phyloP scores from a whole-genome alignment of 106 monocot species.

The Alisma plantagoaquatica region DNA sequence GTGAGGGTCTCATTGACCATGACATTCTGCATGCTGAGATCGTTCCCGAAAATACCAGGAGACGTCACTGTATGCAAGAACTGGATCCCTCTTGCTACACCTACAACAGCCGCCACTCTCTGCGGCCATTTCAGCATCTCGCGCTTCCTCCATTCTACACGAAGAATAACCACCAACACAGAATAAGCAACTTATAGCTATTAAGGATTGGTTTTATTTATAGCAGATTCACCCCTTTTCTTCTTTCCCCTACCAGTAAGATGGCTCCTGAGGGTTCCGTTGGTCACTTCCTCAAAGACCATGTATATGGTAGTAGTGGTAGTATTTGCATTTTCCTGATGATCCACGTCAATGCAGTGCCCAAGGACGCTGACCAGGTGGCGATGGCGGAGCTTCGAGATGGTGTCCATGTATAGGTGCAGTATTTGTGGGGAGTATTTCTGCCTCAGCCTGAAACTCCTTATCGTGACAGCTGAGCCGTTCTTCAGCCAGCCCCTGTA shows the following conservation, averaged over 20 bases:
- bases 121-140: slow-evolving; percentile 96
- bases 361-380: slow-evolving; percentile 87
- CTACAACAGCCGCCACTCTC: slow-evolving; percentile 68
- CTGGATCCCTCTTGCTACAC: slow-evolving; percentile 75
- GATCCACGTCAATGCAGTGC: slow-evolving; percentile 47
- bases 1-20: slow-evolving; percentile 73
- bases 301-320: slow-evolving; percentile 28
- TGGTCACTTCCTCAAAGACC: slow-evolving; percentile 48
- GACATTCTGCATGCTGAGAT: slow-evolving; percentile 62
- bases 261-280: slow-evolving; percentile 83
- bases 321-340: slow-evolving; percentile 23
- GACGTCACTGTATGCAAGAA: slow-evolving; percentile 67
- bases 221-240: no score
- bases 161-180: no score
- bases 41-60: slow-evolving; percentile 69
- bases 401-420: slow-evolving; percentile 47
- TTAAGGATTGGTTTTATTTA: no score
- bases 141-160: slow-evolving; percentile 75
- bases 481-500: slow-evolving; percentile 62
- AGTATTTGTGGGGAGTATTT: slow-evolving; percentile 46
- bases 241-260: slow-evolving; percentile 56
- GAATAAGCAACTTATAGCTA: no score
- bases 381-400: slow-evolving; percentile 71
- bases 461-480: slow-evolving; percentile 46
- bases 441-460: slow-evolving; percentile 58